These are phyloP conservation scores for Metarhizium robertsii DNA, from an alignment of 2,329 filamentous ascomycete genomes.

Conservation along the genomic window DNA sequence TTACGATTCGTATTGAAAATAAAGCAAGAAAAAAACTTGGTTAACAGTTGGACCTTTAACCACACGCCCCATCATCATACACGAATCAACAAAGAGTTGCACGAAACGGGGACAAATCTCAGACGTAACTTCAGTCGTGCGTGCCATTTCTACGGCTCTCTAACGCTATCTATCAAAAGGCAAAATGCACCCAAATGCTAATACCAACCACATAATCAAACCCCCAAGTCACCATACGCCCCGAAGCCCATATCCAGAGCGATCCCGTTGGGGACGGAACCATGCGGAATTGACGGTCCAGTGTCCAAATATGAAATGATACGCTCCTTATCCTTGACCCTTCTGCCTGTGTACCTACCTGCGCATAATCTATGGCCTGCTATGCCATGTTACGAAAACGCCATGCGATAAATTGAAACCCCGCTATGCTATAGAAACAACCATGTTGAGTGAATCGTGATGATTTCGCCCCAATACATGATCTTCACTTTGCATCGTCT, in stretches of 20 bases:
- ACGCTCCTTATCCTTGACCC: background rate
- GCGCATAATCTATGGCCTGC: background rate
- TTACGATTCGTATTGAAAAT: too few relatives aligned
- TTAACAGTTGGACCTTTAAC: too few relatives aligned
- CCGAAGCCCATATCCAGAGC: background rate
- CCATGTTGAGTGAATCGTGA: background rate
- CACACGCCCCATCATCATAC: too few relatives aligned
- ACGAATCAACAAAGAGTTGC: too few relatives aligned
- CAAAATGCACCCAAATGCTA: background rate
- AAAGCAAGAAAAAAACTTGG: too few relatives aligned
- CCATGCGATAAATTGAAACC: background rate
- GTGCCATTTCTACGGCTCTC: background rate
- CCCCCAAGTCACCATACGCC: background rate
- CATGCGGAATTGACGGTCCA: background rate
- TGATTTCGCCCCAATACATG: background rate
- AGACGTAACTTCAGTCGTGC: too few relatives aligned
- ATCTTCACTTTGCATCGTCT: slow-evolving; percentile 1
- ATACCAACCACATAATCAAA: background rate
- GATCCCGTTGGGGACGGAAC: background rate
- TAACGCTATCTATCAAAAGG: background rate
- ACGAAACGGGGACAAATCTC: too few relatives aligned
- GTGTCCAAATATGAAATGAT: background rate
- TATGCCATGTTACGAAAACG: background rate
- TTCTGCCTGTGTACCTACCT: background rate
- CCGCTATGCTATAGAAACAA: slow-evolving; percentile 6